A percentile compares a stretch with the other conserved stretches of the same genome.
phyloP scores from a whole-genome alignment of 257 asterid genomes.

The Knoxia roxburghii region DNA sequence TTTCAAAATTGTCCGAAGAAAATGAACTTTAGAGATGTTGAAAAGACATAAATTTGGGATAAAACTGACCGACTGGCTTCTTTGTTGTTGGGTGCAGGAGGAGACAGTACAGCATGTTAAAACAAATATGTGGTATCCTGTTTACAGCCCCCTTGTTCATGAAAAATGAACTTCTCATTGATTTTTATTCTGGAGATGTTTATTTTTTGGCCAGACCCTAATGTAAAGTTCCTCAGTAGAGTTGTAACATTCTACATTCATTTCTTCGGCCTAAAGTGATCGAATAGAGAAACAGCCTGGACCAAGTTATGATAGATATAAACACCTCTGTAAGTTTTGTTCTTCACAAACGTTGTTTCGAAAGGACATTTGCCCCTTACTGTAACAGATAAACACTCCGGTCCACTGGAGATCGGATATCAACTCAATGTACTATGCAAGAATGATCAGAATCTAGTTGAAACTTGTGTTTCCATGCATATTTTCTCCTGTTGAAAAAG shows the following conservation, averaged over 20 bases:
- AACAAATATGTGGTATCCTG: slow-evolving; percentile 82
- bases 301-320: background rate
- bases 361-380: background rate
- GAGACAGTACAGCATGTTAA: slow-evolving; percentile 57
- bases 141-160: slow-evolving; percentile 94
- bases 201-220: slow-evolving; percentile 14
- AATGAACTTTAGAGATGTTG: background rate
- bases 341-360: slow-evolving; percentile 5
- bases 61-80: background rate
- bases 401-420: background rate
- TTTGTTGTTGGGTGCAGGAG: slow-evolving; percentile 53
- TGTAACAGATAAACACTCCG: background rate
- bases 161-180: slow-evolving; percentile 50
- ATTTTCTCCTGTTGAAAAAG: too few species aligned
- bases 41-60: too few species aligned
- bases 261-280: background rate
- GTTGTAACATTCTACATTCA: slow-evolving; percentile 8
- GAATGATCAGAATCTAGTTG: background rate
- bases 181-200: background rate
- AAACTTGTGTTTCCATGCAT: background rate
- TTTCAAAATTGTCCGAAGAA: background rate
- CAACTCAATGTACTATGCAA: background rate
- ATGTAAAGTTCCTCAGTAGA: slow-evolving; percentile 22
- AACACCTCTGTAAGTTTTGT: slow-evolving; percentile 10
- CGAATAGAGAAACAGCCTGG: background rate